phyloP scores from a whole-genome alignment of 1,139 yeast genomes.

The Nakaseomyces bracarensis region DNA sequence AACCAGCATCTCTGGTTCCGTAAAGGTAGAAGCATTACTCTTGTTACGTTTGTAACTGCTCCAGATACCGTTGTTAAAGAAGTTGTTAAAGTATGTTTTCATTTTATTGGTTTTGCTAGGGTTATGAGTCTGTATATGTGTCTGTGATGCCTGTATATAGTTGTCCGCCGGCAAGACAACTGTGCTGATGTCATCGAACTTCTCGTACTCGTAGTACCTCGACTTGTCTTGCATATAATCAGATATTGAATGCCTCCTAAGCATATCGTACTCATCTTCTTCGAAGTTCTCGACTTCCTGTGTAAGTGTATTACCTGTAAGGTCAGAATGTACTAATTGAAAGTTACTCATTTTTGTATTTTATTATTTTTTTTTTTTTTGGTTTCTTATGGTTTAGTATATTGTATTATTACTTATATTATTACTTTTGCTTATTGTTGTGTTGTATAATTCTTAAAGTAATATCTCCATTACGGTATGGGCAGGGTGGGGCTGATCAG shows the following conservation, averaged over 20 bases:
- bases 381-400: not conserved
- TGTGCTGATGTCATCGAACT: slow-evolving; percentile 8
- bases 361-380: not conserved
- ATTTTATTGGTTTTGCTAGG: not conserved
- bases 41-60: slow-evolving; percentile 5
- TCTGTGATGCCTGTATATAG: slow-evolving; percentile 1
- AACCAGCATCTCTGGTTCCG: not conserved
- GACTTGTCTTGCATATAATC: slow-evolving; percentile 7
- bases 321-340: slow-evolving; percentile 9
- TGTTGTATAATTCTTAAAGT: no score
- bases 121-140: no score
- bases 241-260: slow-evolving; percentile 7
- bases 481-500: no score
- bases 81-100: slow-evolving; percentile 3
- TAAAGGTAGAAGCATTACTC: not conserved
- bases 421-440: not conserved
- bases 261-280: not conserved
- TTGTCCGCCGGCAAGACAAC: slow-evolving; percentile 3
- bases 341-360: not conserved
- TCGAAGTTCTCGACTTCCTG: not conserved
- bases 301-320: slow-evolving; percentile 16
- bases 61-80: slow-evolving; percentile 3
- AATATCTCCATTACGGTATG: no score
- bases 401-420: no score
- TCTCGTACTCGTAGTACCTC: slow-evolving; percentile 10